Base-by-base conservation (phyloP, 2,329 filamentous ascomycete genomes). In the Penicillium sp. region DNA sequence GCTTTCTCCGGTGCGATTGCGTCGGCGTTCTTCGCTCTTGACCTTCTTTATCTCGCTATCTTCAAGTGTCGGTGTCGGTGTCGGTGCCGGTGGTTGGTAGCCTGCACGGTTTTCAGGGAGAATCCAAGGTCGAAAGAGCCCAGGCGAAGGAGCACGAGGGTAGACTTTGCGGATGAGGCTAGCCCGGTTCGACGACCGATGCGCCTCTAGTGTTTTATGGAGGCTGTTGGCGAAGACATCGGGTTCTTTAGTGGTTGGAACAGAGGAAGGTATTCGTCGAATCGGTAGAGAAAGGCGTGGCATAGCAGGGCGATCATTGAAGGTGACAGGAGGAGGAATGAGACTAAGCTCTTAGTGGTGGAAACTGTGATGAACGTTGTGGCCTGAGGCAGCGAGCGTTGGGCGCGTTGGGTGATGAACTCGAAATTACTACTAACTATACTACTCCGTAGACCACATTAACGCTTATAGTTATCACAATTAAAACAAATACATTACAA, bases 121-220 rank as follows among this genome's bases (percentile, higher is more conserved):
- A 7, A 58, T 52, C n/a, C 53, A 49, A 9, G 59, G 55, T 20
- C 51, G 56, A 45, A 49, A 50, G 15, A 59, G 53, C n/a, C 52
- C 50, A 7, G 53, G 32, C 2, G 53, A 47, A 28, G 50, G 54
- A 42, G 47, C 42, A 15, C 47, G 51, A 24, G 50, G 40, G 24
- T 57, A 52, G 20, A 68, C 51, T 52, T 64, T 68, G 45, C 69
- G 68, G 40, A 72, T 59, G 31, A 72, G 44, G 24, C 61, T 59
- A 31, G 63, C 63, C 40, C 66, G 64, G 54, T 75, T 75, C 9
- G 60, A 59, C 10, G 56, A 55, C 35, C 72, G 70, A 55, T 75
- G 72, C 23, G 70, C 71, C 47, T 72, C 67, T 28, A 75, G 62
- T 5, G 72, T 75, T 47, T 66, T 67, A 27, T 56, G 54, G 20